Conservation (phyloP, 2,329 filamentous ascomycete species). For the Claviceps fusiformis region DNA sequence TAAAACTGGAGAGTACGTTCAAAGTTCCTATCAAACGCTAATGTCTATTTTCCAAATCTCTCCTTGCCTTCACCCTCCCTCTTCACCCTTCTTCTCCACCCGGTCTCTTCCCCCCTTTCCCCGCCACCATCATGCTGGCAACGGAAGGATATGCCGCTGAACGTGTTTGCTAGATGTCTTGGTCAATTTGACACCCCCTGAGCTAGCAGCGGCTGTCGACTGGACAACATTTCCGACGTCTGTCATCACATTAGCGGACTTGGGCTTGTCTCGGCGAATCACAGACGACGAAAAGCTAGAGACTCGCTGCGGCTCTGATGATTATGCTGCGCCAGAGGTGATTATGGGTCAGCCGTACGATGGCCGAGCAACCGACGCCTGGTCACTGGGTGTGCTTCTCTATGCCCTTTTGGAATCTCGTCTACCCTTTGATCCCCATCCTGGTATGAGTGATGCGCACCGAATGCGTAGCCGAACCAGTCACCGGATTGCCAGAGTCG, state of each 20-base stretch:
- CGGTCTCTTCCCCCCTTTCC: neutral
- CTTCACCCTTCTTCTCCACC: too few relatives aligned
- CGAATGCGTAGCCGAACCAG: constrained; percentile 70
- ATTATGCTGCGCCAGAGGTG: constrained; percentile 93
- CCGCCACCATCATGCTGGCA: neutral
- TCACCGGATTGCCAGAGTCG: constrained; percentile 87
- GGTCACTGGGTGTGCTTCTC: constrained; percentile 85
- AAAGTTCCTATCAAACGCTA: neutral
- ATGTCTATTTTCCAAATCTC: neutral
- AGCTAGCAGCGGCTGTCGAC: constrained; percentile 51
- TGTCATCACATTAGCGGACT: constrained; percentile 77
- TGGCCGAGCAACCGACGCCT: constrained; percentile 80
- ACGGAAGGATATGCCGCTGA: neutral
- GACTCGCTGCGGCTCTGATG: constrained; percentile 88
- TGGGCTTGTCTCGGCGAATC: constrained; percentile 78
- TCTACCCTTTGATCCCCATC: constrained; percentile 81
- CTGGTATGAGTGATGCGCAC: constrained; percentile 62
- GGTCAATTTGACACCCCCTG: constrained; percentile 61
- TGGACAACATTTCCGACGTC: constrained; percentile 69
- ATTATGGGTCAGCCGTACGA: constrained; percentile 93
- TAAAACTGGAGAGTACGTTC: constrained; percentile 81
- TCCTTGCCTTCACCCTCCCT: too few relatives aligned
- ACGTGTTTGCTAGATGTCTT: constrained; percentile 57
- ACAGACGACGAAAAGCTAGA: constrained; percentile 78
- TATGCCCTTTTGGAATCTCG: constrained; percentile 91